Evolutionary conservation across 768 basidiomycete genomes (phyloP).

Genomic region (Termitomyces sp.): DNA sequence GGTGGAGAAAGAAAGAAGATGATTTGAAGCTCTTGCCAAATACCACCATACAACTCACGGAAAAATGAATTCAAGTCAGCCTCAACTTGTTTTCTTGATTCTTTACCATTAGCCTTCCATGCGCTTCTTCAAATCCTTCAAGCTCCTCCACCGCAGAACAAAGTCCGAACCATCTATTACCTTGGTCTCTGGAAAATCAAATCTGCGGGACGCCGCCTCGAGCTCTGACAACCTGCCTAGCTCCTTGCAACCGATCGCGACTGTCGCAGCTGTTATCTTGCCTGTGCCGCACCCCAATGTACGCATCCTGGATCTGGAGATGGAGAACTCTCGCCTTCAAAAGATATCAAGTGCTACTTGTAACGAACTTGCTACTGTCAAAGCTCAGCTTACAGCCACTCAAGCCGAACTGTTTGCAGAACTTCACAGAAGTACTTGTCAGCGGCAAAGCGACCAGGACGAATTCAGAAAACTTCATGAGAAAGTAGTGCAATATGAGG

Average conservation of each 20-base stretch:
- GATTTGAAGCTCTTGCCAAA: constrained; percentile 15
- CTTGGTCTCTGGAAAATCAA: constrained; percentile 19
- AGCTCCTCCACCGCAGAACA: constrained; percentile 44
- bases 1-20: constrained; percentile 7
- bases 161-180: constrained; percentile 43
- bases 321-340: constrained; percentile 10
- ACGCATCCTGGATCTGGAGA: constrained; percentile 14
- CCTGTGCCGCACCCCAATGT: constrained; percentile 6
- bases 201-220: constrained; percentile 9
- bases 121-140: constrained; percentile 44
- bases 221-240: constrained; percentile 18
- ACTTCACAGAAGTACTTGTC: constrained; percentile 14
- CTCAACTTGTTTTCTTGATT: constrained; percentile 1
- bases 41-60: constrained; percentile 5
- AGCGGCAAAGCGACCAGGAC: constrained; percentile 1
- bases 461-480: constrained; percentile 12
- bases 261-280: constrained; percentile 6
- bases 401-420: constrained; percentile 17
- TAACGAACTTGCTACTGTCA: constrained; percentile 5
- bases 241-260: constrained; percentile 8
- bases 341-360: constrained; percentile 1
- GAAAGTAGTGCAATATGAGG: constrained; percentile 10
- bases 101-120: constrained; percentile 21
- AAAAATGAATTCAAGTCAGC: constrained; percentile 2
- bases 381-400: constrained; percentile 13